These are phyloP conservation scores for Hygrophoropsis aurantiaca DNA, from an alignment of 768 basidiomycete species.

Conservation along the genomic window DNA sequence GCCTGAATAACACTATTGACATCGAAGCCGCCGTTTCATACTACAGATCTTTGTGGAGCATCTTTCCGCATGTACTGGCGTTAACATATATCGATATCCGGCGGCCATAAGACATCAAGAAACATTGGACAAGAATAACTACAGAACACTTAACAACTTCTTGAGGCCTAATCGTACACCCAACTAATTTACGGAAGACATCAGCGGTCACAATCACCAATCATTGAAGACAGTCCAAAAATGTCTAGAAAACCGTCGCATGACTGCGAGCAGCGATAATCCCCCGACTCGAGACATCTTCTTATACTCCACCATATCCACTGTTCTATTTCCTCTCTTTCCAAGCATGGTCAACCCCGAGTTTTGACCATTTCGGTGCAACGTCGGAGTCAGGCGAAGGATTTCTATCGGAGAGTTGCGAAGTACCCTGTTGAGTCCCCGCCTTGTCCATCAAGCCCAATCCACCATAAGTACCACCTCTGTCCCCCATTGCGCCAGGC, in stretches of 20 bases:
- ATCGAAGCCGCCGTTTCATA: no score
- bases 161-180: slow-evolving; percentile 24
- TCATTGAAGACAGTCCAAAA: not conserved
- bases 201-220: not conserved
- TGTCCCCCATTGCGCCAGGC: slow-evolving; percentile 45
- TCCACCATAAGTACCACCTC: slow-evolving; percentile 44
- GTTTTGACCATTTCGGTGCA: slow-evolving; percentile 46
- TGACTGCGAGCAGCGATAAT: slow-evolving; percentile 3
- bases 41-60: no score
- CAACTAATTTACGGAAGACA: slow-evolving; percentile 7
- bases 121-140: not conserved
- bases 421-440: slow-evolving; percentile 36
- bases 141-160: not conserved
- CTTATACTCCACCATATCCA: slow-evolving; percentile 1
- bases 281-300: slow-evolving; percentile 1
- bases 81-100: not conserved
- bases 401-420: slow-evolving; percentile 44
- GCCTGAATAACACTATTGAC: no score
- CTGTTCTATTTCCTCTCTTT: slow-evolving; percentile 43
- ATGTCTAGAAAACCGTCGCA: not conserved
- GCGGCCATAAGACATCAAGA: not conserved
- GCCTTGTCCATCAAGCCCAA: slow-evolving; percentile 41
- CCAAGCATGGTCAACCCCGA: slow-evolving; percentile 48
- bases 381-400: slow-evolving; percentile 42
- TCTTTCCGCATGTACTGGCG: not conserved